Percentiles rank a stretch among this genome's conserved stretches.
Conservation (phyloP, 331 rosid genomes). For the Cydonia oblonga region DNA sequence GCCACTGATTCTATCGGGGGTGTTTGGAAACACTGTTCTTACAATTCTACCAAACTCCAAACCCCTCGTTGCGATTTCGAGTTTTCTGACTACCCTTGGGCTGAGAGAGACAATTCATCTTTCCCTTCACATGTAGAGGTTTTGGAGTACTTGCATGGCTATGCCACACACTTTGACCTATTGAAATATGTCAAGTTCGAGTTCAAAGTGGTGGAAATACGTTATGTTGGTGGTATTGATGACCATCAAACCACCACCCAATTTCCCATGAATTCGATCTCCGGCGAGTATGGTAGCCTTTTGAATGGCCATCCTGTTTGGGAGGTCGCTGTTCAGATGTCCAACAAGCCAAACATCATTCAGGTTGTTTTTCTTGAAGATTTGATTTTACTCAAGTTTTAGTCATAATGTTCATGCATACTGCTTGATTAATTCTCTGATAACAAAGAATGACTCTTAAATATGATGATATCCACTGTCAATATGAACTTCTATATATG, state of each 20-base stretch:
- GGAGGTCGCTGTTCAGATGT: constrained; percentile 38
- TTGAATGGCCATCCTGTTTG: constrained; percentile 33
- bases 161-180: constrained; percentile 44
- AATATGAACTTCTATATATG: too few relatives aligned
- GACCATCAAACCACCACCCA: not conserved
- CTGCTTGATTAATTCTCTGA: not conserved
- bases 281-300: constrained; percentile 28
- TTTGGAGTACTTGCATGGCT: constrained; percentile 38
- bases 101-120: constrained; percentile 20
- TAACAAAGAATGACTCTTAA: too few relatives aligned
- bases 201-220: constrained; percentile 39
- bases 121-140: constrained; percentile 45
- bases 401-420: not conserved
- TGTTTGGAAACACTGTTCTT: constrained; percentile 62
- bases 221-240: constrained; percentile 17
- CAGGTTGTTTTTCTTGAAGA: constrained; percentile 22
- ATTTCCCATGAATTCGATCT: not conserved
- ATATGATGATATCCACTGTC: too few relatives aligned
- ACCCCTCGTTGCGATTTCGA: constrained; percentile 44
- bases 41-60: constrained; percentile 41
- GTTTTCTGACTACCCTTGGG: constrained; percentile 58
- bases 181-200: constrained; percentile 32
- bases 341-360: constrained; percentile 8
- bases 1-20: constrained; percentile 49
- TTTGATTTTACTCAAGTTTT: not conserved